Evolutionary conservation across 345 rosid species (phyloP), one percentile per base, ranked within the genome.

Genomic region (Murraya paniculata): DNA sequence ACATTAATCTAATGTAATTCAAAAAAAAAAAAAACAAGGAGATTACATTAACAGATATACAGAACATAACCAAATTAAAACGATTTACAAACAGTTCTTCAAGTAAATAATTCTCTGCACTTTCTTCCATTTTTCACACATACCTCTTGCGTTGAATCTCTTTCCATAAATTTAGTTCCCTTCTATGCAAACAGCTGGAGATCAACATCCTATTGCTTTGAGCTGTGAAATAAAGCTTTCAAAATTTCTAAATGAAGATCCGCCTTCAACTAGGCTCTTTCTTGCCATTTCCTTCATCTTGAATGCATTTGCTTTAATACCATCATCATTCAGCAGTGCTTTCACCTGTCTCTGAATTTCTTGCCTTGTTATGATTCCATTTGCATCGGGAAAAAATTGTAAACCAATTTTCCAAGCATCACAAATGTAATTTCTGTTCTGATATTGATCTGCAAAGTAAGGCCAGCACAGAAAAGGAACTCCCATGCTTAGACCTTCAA

Each of bases 401-500:
- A 82, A 30, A 22, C 61, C 86, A 36, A 80, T 53, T 59, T 77
- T 83, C 89, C 81, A 78, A 33, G 64, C 33, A 13, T 86, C 71
- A 27, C 86, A 85, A 9, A 82, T 77, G 64, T 77, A 82, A 22
- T 41, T 76, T 22, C 67, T 82, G 38, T 85, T 88, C 30, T 76
- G 75, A 64, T 78, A 81, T 30, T 86, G 87, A 72, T 85, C 89
- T 0, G 19, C 78, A 1, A 66, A 45, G 67, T 81, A 79, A 45
- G 86, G 88, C 87, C 87, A 85, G 31, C 91, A 86, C 0, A 86
- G 74, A 67, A 88, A 83, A 2, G 85, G 85, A 10, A 81, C 69
- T 6, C 87, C 89, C 9, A 45, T 68, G 74, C 77, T 11, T 60
- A 84, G 36, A 61, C 85, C 82, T 35, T 83, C 86, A 62, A 86